These are phyloP conservation scores for Malassezia japonica DNA, from an alignment of 1,284 basidiomycete genomes.

Conservation along the genomic window DNA sequence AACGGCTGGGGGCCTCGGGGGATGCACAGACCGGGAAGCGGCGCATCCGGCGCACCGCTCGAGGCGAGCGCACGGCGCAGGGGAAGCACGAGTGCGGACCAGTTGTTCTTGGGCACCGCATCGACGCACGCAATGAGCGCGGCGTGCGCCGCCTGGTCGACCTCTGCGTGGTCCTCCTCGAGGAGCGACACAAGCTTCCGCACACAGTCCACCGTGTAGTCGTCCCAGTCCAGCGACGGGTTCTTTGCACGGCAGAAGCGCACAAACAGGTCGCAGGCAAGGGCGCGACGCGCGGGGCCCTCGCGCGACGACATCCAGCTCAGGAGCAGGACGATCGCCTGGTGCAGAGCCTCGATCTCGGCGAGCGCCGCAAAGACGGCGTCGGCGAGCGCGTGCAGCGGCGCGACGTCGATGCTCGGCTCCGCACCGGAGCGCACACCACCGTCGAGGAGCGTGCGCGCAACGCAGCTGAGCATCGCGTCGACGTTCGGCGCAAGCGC, in stretches of 20 bases:
- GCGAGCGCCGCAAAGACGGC: conserved; percentile 31
- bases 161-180: conserved; percentile 65
- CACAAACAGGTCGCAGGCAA: conserved; percentile 34
- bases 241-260: conserved; percentile 37
- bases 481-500: conserved; percentile 59
- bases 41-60: conserved; percentile 66
- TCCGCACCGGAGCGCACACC: not conserved
- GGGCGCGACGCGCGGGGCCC: conserved; percentile 25
- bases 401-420: not conserved
- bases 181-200: conserved; percentile 78
- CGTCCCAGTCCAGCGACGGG: conserved; percentile 26
- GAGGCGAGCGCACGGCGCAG: conserved; percentile 79
- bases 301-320: conserved; percentile 37
- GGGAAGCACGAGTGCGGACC: conserved; percentile 59
- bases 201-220: conserved; percentile 85
- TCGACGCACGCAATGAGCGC: conserved; percentile 83
- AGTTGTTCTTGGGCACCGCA: conserved; percentile 79
- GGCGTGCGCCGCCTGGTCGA: conserved; percentile 73
- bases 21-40: conserved; percentile 57
- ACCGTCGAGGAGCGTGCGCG: conserved; percentile 24
- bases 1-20: conserved; percentile 80
- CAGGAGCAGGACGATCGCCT: conserved; percentile 44
- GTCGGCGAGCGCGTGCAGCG: conserved; percentile 25
- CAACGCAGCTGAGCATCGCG: conserved; percentile 37
- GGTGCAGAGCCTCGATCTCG: conserved; percentile 39